Evolutionary conservation across 805 yeast species (phyloP).

Genomic region (Alloascoidea africana): DNA sequence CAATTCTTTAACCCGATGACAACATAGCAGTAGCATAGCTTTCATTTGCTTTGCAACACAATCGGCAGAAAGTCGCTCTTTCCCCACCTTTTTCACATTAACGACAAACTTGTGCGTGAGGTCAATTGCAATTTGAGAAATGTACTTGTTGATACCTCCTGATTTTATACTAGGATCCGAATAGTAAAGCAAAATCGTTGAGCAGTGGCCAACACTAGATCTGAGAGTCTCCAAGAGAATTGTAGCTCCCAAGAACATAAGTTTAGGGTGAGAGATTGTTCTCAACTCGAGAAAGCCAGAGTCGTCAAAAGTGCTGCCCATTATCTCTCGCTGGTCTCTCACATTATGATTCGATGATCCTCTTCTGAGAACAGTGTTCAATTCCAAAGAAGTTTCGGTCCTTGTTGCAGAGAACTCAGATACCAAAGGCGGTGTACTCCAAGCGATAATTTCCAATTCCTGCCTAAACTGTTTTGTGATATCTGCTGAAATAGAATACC

Average conservation of each 20-base stretch:
- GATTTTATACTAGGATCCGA: constrained; percentile 74
- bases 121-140: constrained; percentile 48
- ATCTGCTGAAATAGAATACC: constrained; percentile 41
- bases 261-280: constrained; percentile 51
- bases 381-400: constrained; percentile 82
- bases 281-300: constrained; percentile 39
- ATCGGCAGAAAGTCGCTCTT: constrained; percentile 38
- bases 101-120: constrained; percentile 42
- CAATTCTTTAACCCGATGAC: constrained; percentile 60
- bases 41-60: constrained; percentile 55
- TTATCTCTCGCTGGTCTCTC: constrained; percentile 58
- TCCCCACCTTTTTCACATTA: constrained; percentile 35
- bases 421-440: constrained; percentile 77
- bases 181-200: constrained; percentile 60
- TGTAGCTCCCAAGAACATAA: constrained; percentile 79
- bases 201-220: constrained; percentile 67
- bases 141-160: constrained; percentile 50
- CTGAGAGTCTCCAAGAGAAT: constrained; percentile 67
- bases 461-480: constrained; percentile 29
- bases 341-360: constrained; percentile 77
- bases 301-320: too few species aligned
- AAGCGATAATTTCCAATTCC: constrained; percentile 58
- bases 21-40: constrained; percentile 49
- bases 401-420: constrained; percentile 67
- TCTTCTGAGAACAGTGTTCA: constrained; percentile 80